These are phyloP conservation scores for Paxillus rubicundulus DNA, from an alignment of 768 basidiomycete species.

Conservation along the genomic window DNA sequence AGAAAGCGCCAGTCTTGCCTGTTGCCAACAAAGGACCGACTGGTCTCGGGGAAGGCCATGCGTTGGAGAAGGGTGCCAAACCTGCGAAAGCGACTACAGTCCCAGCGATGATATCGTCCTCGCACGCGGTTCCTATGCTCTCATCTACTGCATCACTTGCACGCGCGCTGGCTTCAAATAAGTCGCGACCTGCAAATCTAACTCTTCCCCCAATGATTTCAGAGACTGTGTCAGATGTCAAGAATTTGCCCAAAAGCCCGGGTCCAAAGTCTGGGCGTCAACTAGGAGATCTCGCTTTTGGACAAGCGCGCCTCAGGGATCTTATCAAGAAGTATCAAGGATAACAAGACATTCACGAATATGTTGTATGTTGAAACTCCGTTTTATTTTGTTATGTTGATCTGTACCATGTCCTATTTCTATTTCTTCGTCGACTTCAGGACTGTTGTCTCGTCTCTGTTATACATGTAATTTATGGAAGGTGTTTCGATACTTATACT, in stretches of 20 bases:
- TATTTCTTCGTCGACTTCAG: not conserved
- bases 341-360: conserved; percentile 1
- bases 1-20: conserved; percentile 8
- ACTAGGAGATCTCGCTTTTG: conserved; percentile 60
- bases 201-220: conserved; percentile 36
- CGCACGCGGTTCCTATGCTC: conserved; percentile 67
- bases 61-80: conserved; percentile 22
- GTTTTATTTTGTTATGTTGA: not conserved
- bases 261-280: conserved; percentile 12
- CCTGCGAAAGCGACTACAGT: conserved; percentile 63
- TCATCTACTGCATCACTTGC: conserved; percentile 78
- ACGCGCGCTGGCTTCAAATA: conserved; percentile 36
- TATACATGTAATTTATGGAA: conserved; percentile 1
- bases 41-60: not conserved
- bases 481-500: not conserved
- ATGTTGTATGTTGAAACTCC: not conserved
- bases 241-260: conserved; percentile 9
- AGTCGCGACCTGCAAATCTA: conserved; percentile 24
- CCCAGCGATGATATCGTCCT: conserved; percentile 67
- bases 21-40: not conserved
- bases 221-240: conserved; percentile 26
- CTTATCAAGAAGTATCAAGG: conserved; percentile 81
- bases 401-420: not conserved
- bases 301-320: conserved; percentile 72
- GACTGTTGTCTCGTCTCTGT: not conserved